These are phyloP conservation scores for Yarrowia sp. DNA, from an alignment of 805 yeast genomes.

Conservation along the genomic window DNA sequence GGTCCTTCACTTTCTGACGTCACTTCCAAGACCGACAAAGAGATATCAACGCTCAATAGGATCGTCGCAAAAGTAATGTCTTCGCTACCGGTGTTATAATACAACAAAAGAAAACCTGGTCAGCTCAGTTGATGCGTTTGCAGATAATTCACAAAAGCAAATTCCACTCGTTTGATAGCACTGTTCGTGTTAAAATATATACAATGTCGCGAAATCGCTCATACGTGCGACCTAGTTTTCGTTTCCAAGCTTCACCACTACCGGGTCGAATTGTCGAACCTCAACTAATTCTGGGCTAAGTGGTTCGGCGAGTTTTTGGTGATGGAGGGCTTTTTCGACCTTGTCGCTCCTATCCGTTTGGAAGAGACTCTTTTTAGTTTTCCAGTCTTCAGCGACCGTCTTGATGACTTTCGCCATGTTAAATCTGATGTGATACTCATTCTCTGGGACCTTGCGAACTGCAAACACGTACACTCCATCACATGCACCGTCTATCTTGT, in stretches of 20 bases:
- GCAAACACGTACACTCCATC: constrained; percentile 29
- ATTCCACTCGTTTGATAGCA: too few species aligned
- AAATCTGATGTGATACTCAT: not conserved
- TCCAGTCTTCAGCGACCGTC: constrained; percentile 8
- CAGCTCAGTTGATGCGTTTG: too few species aligned
- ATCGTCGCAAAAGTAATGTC: too few species aligned
- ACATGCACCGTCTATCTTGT: constrained; percentile 20
- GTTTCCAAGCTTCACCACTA: not conserved
- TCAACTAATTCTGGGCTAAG: not conserved
- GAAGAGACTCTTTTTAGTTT: not conserved
- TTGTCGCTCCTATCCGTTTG: not conserved
- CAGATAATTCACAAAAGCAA: too few species aligned
- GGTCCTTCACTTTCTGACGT: too few species aligned
- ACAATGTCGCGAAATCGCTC: too few species aligned
- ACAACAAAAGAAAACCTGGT: too few species aligned
- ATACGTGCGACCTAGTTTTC: too few species aligned
- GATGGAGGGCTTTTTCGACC: not conserved
- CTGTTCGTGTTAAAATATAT: too few species aligned
- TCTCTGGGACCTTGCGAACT: not conserved
- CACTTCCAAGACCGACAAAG: too few species aligned
- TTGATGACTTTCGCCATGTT: not conserved
- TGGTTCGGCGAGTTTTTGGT: not conserved
- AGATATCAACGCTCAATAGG: too few species aligned
- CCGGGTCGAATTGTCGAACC: not conserved
- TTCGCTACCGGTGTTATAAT: too few species aligned